These are phyloP conservation scores for Striga asiatica DNA, from an alignment of 257 asterid genomes.

Conservation along the genomic window DNA sequence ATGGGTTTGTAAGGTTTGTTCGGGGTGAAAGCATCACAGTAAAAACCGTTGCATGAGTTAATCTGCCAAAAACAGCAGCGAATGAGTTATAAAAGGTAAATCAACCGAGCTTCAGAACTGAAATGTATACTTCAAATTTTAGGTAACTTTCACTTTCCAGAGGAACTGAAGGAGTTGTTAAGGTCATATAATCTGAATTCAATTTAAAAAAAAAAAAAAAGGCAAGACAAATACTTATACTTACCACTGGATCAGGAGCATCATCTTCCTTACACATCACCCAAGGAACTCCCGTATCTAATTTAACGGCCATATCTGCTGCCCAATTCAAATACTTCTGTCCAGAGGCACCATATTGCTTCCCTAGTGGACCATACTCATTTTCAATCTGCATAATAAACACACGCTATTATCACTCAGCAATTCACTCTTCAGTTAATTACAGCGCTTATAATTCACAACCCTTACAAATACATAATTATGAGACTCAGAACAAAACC, in stretches of 20 bases:
- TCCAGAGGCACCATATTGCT: conserved; percentile 41
- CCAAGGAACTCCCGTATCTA: conserved; percentile 69
- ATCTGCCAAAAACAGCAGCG: conserved; percentile 39
- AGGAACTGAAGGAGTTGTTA: too few relatives aligned
- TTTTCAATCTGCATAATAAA: conserved; percentile 46
- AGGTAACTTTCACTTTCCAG: too few relatives aligned
- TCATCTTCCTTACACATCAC: conserved; percentile 78
- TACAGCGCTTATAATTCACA: too few relatives aligned
- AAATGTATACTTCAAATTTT: too few relatives aligned
- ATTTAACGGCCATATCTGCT: conserved; percentile 60
- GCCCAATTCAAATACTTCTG: conserved; percentile 50
- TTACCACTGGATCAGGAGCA: conserved; percentile 92
- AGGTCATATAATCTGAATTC: too few relatives aligned
- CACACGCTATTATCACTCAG: neutral
- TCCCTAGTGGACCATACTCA: conserved; percentile 56
- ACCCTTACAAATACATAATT: too few relatives aligned
- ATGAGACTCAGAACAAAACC: conserved; percentile 27
- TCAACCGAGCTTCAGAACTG: neutral
- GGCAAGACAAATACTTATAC: conserved; percentile 10
- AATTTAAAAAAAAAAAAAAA: too few relatives aligned
- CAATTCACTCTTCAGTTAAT: too few relatives aligned
- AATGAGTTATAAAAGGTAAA: neutral
- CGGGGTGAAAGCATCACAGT: conserved; percentile 77
- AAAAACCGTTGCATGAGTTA: conserved; percentile 93
- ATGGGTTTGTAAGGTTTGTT: conserved; percentile 87